Conservation (phyloP, 2,329 filamentous ascomycete genomes). For the Zasmidium citrigriseum region DNA sequence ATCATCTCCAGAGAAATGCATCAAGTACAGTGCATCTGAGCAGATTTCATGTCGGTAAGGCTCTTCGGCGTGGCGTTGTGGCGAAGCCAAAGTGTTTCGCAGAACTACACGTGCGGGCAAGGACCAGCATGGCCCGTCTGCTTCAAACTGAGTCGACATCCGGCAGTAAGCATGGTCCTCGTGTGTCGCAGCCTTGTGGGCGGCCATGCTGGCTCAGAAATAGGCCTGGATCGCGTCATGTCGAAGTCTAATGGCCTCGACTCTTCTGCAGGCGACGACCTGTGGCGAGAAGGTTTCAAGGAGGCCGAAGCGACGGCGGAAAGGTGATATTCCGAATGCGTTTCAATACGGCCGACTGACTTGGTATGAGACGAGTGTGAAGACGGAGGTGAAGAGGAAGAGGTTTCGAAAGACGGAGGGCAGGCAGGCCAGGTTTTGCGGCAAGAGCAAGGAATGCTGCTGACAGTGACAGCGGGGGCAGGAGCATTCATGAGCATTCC, state of each 20-base stretch:
- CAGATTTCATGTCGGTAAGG: not conserved
- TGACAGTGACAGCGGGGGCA: no score
- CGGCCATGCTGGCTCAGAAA: not conserved
- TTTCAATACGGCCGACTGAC: no score
- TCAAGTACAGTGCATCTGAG: not conserved
- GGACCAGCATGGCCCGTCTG: not conserved
- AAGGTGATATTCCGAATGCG: not conserved
- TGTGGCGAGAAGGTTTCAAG: not conserved
- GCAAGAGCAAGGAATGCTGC: not conserved
- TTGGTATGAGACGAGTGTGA: no score
- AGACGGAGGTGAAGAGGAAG: not conserved
- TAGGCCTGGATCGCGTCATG: not conserved
- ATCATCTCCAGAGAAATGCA: not conserved
- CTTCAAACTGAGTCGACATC: not conserved
- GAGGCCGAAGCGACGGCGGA: not conserved
- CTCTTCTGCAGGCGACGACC: no score
- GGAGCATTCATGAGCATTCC: no score
- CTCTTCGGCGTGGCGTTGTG: not conserved
- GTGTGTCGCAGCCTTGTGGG: not conserved
- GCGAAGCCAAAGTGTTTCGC: not conserved
- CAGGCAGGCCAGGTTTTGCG: not conserved
- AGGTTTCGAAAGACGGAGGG: not conserved
- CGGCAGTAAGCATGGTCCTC: not conserved
- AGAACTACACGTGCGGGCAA: not conserved
- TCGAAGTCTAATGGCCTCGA: not conserved